Evolutionary conservation across 441 rosid species (phyloP).

Genomic region (Pelargonium fulgidum): DNA sequence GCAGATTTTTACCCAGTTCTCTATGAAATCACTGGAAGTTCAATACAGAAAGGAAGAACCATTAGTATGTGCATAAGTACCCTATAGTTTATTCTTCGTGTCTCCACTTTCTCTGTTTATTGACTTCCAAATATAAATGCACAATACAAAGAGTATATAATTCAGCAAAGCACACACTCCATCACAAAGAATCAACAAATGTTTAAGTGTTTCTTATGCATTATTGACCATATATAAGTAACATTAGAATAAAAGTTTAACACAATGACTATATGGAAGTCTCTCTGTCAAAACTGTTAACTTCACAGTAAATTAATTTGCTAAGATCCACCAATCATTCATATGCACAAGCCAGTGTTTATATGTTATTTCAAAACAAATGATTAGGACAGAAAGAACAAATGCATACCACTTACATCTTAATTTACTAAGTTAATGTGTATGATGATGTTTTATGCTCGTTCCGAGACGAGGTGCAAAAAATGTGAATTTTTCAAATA

Average conservation of each 20-base stretch:
- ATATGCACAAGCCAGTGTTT: not conserved
- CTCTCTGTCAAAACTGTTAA: not conserved
- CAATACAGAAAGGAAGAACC: not conserved
- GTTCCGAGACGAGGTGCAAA: too few species aligned
- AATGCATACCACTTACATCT: too few species aligned
- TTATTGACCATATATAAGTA: not conserved
- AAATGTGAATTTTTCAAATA: too few species aligned
- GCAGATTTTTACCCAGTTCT: conserved; percentile 89
- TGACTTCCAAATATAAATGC: not conserved
- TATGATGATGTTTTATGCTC: too few species aligned
- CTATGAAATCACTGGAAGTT: conserved; percentile 77
- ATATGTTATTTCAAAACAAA: not conserved
- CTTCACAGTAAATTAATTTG: not conserved
- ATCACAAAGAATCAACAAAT: not conserved
- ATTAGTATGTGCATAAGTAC: not conserved
- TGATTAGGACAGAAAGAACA: not conserved
- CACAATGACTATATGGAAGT: not conserved
- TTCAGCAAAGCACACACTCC: not conserved
- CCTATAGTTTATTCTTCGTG: not conserved
- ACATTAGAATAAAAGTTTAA: not conserved
- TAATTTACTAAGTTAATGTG: too few species aligned
- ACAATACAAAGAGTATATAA: not conserved
- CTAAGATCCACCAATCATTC: not conserved
- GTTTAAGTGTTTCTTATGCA: not conserved
- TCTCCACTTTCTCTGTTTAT: not conserved